Base-by-base conservation (phyloP, 768 basidiomycete species). In the Calocybe cyanea region DNA sequence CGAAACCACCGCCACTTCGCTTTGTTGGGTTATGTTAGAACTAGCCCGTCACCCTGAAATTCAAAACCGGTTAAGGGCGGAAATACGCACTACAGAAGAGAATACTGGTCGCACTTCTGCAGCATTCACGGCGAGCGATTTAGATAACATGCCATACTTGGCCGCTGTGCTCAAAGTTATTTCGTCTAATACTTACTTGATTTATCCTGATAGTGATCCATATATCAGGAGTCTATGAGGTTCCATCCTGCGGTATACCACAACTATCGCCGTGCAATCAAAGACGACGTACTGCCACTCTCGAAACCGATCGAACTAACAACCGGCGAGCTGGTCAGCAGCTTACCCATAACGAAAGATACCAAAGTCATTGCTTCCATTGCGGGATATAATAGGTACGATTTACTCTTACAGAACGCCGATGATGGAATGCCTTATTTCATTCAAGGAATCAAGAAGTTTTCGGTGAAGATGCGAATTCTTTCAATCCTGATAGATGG, bases 11-110 rank as follows among this genome's bases (percentile, higher is more conserved):
- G 73, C 83, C 3, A 78, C 72, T 30, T 69, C 75, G 1, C 42
- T 83, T 23, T 70, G 71, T 44, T 89, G 83, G 82, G 70, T 77
- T 6, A 62, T 89, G 7, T 67, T 82, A 44, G 80, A 83, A 52
- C 70, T 92, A 3, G 75, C 82, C 2, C 72, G 68, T 32, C 64
- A 80, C 49, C 80, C 76, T 0, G 67, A 78, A 15, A 60, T 80
- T 2, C 87, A 92, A 57, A 61, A 63, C 2, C 73, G 69, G 38
- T 75, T 91, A 17, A 78, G 88, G 13, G 65, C 67, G 0, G 87
- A 89, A 62, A 72, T 83, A 33, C 57, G 68, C n/a, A 53, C 55
- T 14, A 66, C 65, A 19, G 63, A 71, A 53, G 53, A 52, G 37
- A 64, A 67, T 36, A 63, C 57, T 53, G 66, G 56, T 41, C 68